These are phyloP conservation scores for Apiotrichum domesticum DNA, from an alignment of 1,284 basidiomycete genomes.

Conservation along the genomic window DNA sequence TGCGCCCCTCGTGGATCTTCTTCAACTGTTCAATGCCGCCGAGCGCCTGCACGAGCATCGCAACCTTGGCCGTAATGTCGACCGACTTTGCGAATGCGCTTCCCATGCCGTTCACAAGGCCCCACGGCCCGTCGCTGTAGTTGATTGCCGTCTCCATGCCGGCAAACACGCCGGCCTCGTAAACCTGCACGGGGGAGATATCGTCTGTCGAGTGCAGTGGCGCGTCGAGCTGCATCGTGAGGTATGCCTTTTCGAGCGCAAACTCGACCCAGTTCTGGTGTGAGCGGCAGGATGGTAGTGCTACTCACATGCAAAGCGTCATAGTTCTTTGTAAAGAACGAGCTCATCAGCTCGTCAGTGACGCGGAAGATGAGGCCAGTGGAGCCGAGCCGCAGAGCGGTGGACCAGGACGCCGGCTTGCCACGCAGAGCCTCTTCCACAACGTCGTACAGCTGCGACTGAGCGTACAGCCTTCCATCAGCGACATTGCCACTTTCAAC, in stretches of 20 bases:
- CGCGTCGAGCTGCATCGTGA: constrained; percentile 65
- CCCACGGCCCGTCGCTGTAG: constrained; percentile 6
- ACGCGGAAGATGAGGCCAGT: not conserved
- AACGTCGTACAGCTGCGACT: constrained; percentile 6
- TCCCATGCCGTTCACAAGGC: constrained; percentile 4
- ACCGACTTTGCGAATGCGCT: constrained; percentile 1
- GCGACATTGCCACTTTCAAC: too few relatives aligned
- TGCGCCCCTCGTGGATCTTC: not conserved
- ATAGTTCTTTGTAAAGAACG: not conserved
- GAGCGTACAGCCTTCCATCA: constrained; percentile 2
- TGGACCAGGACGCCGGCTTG: constrained; percentile 2
- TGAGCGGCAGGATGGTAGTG: not conserved
- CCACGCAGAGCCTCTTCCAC: constrained; percentile 1
- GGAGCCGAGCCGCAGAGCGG: constrained; percentile 1
- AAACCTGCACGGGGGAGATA: constrained; percentile 61
- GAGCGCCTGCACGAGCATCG: constrained; percentile 5
- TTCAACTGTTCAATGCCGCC: constrained; percentile 1
- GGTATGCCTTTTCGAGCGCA: constrained; percentile 66
- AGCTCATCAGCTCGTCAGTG: not conserved
- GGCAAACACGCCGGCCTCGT: constrained; percentile 57
- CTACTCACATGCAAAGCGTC: not conserved
- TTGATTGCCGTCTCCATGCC: constrained; percentile 16
- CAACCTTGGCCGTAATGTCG: constrained; percentile 1
- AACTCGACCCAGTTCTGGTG: constrained; percentile 61
- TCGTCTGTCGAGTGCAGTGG: constrained; percentile 69